Evolutionary conservation across 495 filamentous ascomycete genomes (phyloP), one percentile per base, ranked within the genome.

Genomic region (Ramalina peruviana): DNA sequence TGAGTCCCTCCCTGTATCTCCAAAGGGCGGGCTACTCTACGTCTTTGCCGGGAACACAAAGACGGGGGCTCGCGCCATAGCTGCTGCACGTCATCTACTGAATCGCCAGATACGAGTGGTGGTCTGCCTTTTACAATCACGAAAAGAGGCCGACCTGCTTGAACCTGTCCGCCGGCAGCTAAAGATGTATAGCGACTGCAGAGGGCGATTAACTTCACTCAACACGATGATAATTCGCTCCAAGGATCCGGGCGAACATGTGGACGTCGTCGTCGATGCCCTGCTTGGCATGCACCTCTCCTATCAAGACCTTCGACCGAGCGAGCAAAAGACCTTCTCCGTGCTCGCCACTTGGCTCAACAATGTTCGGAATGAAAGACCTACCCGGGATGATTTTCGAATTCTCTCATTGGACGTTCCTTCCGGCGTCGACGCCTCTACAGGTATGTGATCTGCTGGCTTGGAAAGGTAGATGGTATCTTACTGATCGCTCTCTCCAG

Each of bases 321-420:
- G 85, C 38, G 86, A 94, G 54, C 86, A 89, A 61, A 83, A 80
- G 0, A 80, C 79, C 3, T 86, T 85, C 3, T 88, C 84, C 55
- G 82, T 88, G 53, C 73, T 93, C 50, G 86, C 93, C 52, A 77
- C 82, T 37, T 94, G 87, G 85, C 80, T 85, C 5, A 96, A 95
- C 58, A 75, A 84, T 63, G 30, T 7, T 33, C 30, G 23, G 4
- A 6, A 0, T 25, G 23, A 25, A 0, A 25, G 23, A 25, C 23
- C 4, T 25, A 25, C 23, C 6, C 4, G 6, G 3, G 84, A 85
- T 17, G 36, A 27, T 54, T 77, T 84, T 2, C 75, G 74, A 20
- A 80, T 90, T 1, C 63, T 98, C 27, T 82, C 88, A 1, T 77
- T 98, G 26, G 88, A 94, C 60, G 76, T 92, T 12, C 92, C 92